Conservation (phyloP, 2,329 filamentous ascomycete genomes). For the Trichoderma koningiopsis region DNA sequence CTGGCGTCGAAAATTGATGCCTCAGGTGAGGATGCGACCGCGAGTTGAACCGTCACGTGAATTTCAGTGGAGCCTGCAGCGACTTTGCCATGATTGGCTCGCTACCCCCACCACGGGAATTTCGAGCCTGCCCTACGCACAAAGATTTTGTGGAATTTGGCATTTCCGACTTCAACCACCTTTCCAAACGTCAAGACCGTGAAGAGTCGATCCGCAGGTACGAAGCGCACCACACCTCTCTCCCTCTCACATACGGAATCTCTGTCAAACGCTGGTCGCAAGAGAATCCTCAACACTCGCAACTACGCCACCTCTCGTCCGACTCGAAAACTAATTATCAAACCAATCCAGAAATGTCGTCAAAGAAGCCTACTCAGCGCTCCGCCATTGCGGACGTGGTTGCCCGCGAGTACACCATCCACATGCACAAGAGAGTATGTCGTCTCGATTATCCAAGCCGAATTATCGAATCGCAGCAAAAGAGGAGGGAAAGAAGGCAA, state of each 20-base stretch:
- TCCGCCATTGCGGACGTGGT: constrained; percentile 99
- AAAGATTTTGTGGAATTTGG: constrained; percentile 47
- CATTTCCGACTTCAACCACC: constrained; percentile 41
- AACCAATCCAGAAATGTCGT: constrained; percentile 45
- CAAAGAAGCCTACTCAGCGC: constrained; percentile 58
- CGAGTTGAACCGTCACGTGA: constrained; percentile 33
- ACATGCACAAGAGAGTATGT: constrained; percentile 89
- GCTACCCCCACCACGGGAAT: constrained; percentile 39
- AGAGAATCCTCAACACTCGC: background rate
- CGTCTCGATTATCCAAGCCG: constrained; percentile 25
- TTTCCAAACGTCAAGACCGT: constrained; percentile 43
- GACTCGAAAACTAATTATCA: constrained; percentile 33
- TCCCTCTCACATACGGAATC: constrained; percentile 25
- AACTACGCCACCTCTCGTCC: constrained; percentile 4
- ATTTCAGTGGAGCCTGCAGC: constrained; percentile 12
- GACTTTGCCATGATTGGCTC: constrained; percentile 40
- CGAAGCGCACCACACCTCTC: constrained; percentile 33
- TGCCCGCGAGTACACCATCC: constrained; percentile 99
- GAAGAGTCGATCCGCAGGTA: constrained; percentile 48
- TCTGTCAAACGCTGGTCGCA: constrained; percentile 20
- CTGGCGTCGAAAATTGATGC: constrained; percentile 15
- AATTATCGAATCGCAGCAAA: background rate
- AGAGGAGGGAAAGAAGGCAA: background rate
- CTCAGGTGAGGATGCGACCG: constrained; percentile 21
- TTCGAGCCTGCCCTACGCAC: constrained; percentile 47